phyloP scores from a whole-genome alignment of 202 grass and related monocot genomes.

The Setaria italica region DNA sequence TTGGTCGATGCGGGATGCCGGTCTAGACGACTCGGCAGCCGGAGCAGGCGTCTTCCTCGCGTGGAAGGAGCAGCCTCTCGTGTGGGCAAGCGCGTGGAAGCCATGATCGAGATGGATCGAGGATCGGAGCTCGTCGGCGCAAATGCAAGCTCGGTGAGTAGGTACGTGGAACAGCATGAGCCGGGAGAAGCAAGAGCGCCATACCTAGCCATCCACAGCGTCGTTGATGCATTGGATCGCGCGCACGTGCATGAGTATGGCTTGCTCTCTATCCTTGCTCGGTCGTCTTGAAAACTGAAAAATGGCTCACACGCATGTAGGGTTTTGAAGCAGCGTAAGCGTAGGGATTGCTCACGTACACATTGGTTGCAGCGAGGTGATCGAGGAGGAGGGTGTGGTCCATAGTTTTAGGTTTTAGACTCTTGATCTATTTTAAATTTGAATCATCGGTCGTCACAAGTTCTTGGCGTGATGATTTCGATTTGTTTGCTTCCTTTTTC shows the following conservation, averaged over 20 bases:
- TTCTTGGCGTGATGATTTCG: slow-evolving; percentile 49
- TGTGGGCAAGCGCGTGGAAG: slow-evolving; percentile 95
- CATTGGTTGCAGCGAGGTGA: slow-evolving; percentile 43
- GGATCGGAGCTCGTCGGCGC: slow-evolving; percentile 25
- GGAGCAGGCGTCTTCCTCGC: slow-evolving; percentile 73
- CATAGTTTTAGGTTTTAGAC: slow-evolving; percentile 55
- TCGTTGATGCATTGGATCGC: slow-evolving; percentile 1
- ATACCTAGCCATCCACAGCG: background rate
- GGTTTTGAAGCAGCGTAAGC: slow-evolving; percentile 50
- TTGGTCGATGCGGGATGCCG: slow-evolving; percentile 79
- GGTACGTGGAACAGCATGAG: slow-evolving; percentile 19
- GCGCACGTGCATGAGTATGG: slow-evolving; percentile 36
- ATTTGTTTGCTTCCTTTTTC: slow-evolving; percentile 40
- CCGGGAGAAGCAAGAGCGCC: slow-evolving; percentile 17
- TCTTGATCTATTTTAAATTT: slow-evolving; percentile 37
- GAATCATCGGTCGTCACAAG: slow-evolving; percentile 55
- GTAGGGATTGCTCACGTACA: slow-evolving; percentile 48
- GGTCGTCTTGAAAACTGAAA: slow-evolving; percentile 19
- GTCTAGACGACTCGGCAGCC: slow-evolving; percentile 55
- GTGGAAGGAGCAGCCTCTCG: slow-evolving; percentile 96
- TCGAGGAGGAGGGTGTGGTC: slow-evolving; percentile 19
- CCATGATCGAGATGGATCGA: slow-evolving; percentile 55
- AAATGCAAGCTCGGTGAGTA: slow-evolving; percentile 44
- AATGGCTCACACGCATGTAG: slow-evolving; percentile 46
- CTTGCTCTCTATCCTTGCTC: slow-evolving; percentile 11